Conservation (phyloP, 352 stramenopile species). For the Blastocystis sp. region DNA sequence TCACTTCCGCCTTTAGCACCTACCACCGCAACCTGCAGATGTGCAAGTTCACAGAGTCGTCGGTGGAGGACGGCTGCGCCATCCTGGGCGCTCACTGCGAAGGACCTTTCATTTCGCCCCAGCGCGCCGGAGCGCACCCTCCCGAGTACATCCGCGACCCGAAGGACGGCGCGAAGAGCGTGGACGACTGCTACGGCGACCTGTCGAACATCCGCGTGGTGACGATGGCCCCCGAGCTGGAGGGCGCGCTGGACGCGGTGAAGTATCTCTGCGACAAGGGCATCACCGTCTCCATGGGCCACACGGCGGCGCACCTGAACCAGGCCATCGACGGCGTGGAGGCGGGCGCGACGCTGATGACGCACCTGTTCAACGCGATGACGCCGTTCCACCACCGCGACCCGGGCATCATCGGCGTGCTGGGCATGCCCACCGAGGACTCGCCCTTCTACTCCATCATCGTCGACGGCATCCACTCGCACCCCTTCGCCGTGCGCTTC, state of each 20-base stretch:
- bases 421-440: conserved; percentile 73
- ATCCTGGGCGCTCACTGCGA: conserved; percentile 84
- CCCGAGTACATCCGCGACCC: conserved; percentile 74
- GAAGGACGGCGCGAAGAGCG: conserved; percentile 72
- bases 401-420: conserved; percentile 81
- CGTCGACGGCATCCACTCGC: conserved; percentile 81
- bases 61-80: conserved; percentile 73
- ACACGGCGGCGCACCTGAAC: conserved; percentile 79
- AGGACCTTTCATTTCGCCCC: conserved; percentile 82
- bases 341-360: conserved; percentile 79
- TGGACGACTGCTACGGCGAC: conserved; percentile 75
- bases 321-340: conserved; percentile 77
- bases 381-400: conserved; percentile 83
- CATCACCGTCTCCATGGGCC: conserved; percentile 77
- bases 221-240: conserved; percentile 82
- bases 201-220: conserved; percentile 77
- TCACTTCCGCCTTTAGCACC: conserved; percentile 76
- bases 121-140: conserved; percentile 81
- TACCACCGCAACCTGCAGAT: conserved; percentile 77
- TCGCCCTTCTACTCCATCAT: conserved; percentile 80
- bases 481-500: conserved; percentile 79
- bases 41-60: conserved; percentile 71
- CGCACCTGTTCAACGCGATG: conserved; percentile 87
- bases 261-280: conserved; percentile 72
- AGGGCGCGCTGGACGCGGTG: conserved; percentile 76